These are phyloP conservation scores for Breynia disticha DNA, from an alignment of 441 rosid species.

Conservation along the genomic window DNA sequence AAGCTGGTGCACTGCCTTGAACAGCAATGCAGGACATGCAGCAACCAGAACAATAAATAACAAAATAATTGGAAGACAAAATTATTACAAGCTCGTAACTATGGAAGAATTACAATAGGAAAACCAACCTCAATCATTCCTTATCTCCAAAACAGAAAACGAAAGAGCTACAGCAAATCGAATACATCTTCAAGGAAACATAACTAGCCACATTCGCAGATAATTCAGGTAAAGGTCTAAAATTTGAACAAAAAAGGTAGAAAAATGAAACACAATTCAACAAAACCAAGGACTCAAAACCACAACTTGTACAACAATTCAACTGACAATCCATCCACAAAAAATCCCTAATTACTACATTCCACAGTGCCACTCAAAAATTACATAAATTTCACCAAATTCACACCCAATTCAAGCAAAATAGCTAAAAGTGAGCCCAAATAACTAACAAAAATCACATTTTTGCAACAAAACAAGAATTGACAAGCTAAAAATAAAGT, in stretches of 20 bases:
- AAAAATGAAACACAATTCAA: neutral
- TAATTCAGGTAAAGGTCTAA: neutral
- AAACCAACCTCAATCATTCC: neutral
- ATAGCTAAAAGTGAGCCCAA: neutral
- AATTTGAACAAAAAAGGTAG: neutral
- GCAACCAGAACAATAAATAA: too few relatives aligned
- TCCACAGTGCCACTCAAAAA: slow-evolving; percentile 2
- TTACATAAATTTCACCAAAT: neutral
- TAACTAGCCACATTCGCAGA: neutral
- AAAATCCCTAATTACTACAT: slow-evolving; percentile 12
- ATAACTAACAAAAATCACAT: neutral
- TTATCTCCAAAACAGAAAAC: neutral
- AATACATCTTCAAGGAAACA: neutral
- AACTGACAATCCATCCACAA: neutral
- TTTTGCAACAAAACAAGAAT: neutral
- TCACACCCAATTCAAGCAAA: slow-evolving; percentile 4
- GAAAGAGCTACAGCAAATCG: neutral
- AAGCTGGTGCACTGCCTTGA: too few relatives aligned
- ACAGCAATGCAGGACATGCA: too few relatives aligned
- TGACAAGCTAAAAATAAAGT: neutral
- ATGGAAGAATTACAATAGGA: too few relatives aligned
- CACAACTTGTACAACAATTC: neutral
- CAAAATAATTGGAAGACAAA: too few relatives aligned
- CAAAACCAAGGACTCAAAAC: neutral
- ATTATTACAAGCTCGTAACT: too few relatives aligned